Conservation (phyloP, 805 yeast species). For the Metschnikowia aberdeeniae region DNA sequence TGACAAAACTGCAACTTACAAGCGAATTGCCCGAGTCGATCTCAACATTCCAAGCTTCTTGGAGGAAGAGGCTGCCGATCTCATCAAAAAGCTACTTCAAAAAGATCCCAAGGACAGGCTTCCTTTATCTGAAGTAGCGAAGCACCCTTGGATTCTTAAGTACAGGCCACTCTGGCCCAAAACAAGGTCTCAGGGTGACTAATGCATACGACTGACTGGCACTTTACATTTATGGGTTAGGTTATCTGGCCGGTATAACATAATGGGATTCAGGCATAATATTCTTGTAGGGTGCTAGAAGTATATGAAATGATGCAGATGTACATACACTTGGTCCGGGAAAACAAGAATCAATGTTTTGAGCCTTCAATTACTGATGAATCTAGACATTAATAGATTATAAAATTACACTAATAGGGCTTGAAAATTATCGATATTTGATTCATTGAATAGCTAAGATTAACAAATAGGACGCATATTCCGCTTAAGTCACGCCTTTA, state of each 20-base stretch:
- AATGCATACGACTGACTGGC: neutral
- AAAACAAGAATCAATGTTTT: no score
- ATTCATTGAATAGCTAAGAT: no score
- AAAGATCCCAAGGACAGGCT: conserved; percentile 68
- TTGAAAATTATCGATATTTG: no score
- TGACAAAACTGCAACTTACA: conserved; percentile 72
- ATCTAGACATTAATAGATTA: neutral
- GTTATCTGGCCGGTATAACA: no score
- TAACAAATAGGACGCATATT: no score
- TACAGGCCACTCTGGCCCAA: conserved; percentile 60
- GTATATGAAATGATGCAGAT: no score
- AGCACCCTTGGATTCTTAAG: conserved; percentile 81
- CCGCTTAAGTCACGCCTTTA: no score
- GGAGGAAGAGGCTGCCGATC: conserved; percentile 70
- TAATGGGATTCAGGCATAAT: no score
- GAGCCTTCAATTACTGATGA: no score
- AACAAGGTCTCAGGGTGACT: conserved; percentile 3
- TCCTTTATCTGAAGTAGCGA: conserved; percentile 53
- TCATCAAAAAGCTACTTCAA: conserved; percentile 59
- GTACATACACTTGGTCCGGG: no score
- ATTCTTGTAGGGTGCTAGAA: no score
- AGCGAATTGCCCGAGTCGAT: conserved; percentile 74
- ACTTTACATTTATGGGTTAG: neutral
- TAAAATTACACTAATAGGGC: neutral
- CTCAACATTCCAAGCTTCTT: conserved; percentile 67